These are phyloP conservation scores for Suillus tomentosus DNA, from an alignment of 768 basidiomycete species.

Conservation along the genomic window DNA sequence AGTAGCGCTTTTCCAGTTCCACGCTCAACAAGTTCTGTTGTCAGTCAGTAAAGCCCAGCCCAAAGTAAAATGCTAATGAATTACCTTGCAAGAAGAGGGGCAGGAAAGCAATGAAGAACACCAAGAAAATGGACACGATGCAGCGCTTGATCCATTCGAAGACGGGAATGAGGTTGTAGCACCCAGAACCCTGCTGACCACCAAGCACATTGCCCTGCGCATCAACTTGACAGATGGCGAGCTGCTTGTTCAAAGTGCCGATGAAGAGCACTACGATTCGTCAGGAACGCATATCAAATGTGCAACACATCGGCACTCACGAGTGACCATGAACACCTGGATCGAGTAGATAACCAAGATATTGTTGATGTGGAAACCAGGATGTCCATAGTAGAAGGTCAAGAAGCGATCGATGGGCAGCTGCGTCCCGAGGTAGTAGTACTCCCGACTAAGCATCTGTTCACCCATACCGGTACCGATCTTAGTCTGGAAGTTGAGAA, in stretches of 20 bases:
- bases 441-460: slow-evolving; percentile 99
- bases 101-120: slow-evolving; percentile 97
- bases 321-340: slow-evolving; percentile 94
- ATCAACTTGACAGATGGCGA: slow-evolving; percentile 87
- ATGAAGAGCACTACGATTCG: slow-evolving; percentile 76
- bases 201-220: slow-evolving; percentile 74
- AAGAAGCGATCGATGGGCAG: slow-evolving; percentile 97
- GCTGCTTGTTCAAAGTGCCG: slow-evolving; percentile 93
- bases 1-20: slow-evolving; percentile 94
- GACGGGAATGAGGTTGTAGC: slow-evolving; percentile 95
- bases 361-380: slow-evolving; percentile 99
- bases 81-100: slow-evolving; percentile 94
- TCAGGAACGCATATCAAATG: slow-evolving; percentile 12
- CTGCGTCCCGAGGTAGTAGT: slow-evolving; percentile 98
- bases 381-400: slow-evolving; percentile 99
- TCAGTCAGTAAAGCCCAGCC: slow-evolving; percentile 11
- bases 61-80: slow-evolving; percentile 20
- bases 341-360: slow-evolving; percentile 98
- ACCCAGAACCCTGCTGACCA: slow-evolving; percentile 75
- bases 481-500: slow-evolving; percentile 99
- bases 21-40: slow-evolving; percentile 88
- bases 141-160: slow-evolving; percentile 98
- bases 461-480: slow-evolving; percentile 99
- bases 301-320: slow-evolving; percentile 48
- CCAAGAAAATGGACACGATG: slow-evolving; percentile 96